phyloP scores from a whole-genome alignment of 148 eudicot genomes.

The Persicaria maculosa region DNA sequence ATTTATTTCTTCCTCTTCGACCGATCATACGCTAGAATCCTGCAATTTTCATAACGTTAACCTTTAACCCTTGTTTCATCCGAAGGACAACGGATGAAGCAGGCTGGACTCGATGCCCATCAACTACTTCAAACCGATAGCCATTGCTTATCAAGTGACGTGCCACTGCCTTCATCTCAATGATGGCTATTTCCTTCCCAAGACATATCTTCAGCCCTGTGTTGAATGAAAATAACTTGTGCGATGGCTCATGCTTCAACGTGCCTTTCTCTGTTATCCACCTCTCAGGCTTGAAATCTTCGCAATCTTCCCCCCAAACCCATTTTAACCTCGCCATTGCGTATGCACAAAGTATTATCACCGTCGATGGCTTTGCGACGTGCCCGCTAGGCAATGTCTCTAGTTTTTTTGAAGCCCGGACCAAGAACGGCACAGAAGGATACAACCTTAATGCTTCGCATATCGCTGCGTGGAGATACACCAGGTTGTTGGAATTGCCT shows the following conservation, averaged over 20 bases:
- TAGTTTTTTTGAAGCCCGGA: slow-evolving; percentile 11
- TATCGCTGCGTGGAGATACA: slow-evolving; percentile 20
- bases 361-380: slow-evolving; percentile 14
- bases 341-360: slow-evolving; percentile 7
- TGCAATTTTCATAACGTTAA: too few relatives aligned
- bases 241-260: slow-evolving; percentile 19
- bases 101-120: not conserved
- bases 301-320: slow-evolving; percentile 22
- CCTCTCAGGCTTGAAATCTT: slow-evolving; percentile 21
- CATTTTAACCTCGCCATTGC: slow-evolving; percentile 18
- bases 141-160: slow-evolving; percentile 21
- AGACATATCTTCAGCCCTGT: slow-evolving; percentile 24
- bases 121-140: slow-evolving; percentile 9
- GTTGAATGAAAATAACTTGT: slow-evolving; percentile 21
- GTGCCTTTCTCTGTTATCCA: slow-evolving; percentile 17
- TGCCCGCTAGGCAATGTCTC: slow-evolving; percentile 21
- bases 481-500: slow-evolving; percentile 13
- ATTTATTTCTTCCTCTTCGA: too few relatives aligned
- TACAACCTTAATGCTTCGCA: slow-evolving; percentile 19
- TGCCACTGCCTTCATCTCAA: slow-evolving; percentile 24
- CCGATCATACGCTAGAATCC: too few relatives aligned
- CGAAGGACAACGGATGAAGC: too few relatives aligned
- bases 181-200: slow-evolving; percentile 21
- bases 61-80: too few relatives aligned
- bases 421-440: slow-evolving; percentile 15